These are phyloP conservation scores for Thalia dealbata DNA, from an alignment of 176 grass and related monocot species.

Conservation along the genomic window DNA sequence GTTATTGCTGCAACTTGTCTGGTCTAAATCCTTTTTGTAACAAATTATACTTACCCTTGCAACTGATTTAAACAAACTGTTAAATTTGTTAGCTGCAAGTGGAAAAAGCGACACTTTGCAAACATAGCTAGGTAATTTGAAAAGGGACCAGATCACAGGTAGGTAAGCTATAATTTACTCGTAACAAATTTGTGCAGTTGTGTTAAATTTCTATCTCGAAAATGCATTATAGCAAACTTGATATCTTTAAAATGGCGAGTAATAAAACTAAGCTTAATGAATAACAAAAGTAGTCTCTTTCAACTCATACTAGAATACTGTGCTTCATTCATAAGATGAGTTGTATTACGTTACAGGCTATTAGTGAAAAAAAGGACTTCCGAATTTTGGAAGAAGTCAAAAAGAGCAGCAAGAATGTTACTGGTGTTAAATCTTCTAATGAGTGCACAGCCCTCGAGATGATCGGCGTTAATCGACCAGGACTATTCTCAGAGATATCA, in stretches of 20 bases:
- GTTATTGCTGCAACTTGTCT: too few species aligned
- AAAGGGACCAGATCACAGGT: neutral
- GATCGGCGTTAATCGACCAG: constrained; percentile 42
- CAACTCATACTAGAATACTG: too few species aligned
- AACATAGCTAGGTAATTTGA: neutral
- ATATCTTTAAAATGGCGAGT: neutral
- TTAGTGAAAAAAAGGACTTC: neutral
- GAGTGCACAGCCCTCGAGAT: constrained; percentile 44
- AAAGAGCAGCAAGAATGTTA: neutral
- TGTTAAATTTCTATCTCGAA: neutral
- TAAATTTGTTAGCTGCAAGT: neutral
- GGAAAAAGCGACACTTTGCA: neutral
- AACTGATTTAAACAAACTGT: too few species aligned
- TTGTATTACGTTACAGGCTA: constrained; percentile 6
- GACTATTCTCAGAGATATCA: constrained; percentile 52
- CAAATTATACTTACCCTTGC: too few species aligned
- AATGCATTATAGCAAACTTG: neutral
- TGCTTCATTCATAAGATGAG: neutral
- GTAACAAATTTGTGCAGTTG: too few species aligned
- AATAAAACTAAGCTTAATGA: neutral
- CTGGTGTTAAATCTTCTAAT: neutral
- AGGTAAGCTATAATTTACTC: too few species aligned
- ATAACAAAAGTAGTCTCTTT: neutral
- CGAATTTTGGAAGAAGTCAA: neutral
- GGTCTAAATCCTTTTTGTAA: too few species aligned